These are phyloP conservation scores for Eucalyptus marginata DNA, from an alignment of 345 rosid species.

Conservation along the genomic window DNA sequence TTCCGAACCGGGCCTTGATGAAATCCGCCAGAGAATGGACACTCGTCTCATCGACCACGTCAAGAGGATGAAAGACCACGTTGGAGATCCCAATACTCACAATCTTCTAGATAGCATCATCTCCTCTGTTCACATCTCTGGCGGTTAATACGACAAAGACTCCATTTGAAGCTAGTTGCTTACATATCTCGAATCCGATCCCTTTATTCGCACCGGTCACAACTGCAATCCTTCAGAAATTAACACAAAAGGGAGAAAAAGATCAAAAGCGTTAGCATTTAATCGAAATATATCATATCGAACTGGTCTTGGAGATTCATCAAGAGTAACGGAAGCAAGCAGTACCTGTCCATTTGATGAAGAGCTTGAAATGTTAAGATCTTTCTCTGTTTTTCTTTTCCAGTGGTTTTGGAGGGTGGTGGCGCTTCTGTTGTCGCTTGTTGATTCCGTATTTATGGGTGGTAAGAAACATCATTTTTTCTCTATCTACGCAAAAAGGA, in stretches of 20 bases:
- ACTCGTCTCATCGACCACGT: too few species aligned
- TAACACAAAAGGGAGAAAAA: too few species aligned
- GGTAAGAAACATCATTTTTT: neutral
- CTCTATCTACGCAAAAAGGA: too few species aligned
- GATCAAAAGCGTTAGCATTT: too few species aligned
- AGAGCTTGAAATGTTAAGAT: neutral
- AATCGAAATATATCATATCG: too few species aligned
- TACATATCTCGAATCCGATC: constrained; percentile 3
- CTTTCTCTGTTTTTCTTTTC: neutral
- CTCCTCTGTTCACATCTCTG: too few species aligned
- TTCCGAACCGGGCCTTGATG: neutral
- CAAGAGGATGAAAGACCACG: too few species aligned
- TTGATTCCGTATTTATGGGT: neutral
- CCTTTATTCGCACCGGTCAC: constrained; percentile 11
- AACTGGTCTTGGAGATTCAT: neutral
- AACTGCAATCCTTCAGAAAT: constrained; percentile 4
- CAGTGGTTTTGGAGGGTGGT: neutral
- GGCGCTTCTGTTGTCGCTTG: neutral
- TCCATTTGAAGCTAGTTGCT: neutral
- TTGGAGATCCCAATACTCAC: too few species aligned
- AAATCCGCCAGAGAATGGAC: too few species aligned
- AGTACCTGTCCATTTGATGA: neutral
- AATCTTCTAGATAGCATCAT: too few species aligned
- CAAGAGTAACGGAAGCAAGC: neutral
- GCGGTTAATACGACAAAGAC: neutral